These are phyloP conservation scores for Neobulgaria alba DNA, from an alignment of 2,329 filamentous ascomycete species.

Conservation along the genomic window DNA sequence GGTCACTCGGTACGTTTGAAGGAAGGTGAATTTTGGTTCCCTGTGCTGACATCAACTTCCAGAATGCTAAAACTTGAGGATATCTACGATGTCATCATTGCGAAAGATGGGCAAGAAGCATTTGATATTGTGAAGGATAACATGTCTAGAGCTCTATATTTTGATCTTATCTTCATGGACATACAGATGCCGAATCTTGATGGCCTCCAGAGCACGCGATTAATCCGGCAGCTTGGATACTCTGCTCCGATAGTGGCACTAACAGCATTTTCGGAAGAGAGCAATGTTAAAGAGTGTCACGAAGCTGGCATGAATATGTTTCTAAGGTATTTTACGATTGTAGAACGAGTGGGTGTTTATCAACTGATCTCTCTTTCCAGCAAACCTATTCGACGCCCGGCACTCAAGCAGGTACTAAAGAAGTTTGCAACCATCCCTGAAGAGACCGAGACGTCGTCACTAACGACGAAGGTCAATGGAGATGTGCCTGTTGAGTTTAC, in stretches of 20 bases:
- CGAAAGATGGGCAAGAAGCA: slow-evolving; percentile 79
- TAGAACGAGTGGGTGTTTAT: not conserved
- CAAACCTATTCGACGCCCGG: slow-evolving; percentile 70
- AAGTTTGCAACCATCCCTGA: slow-evolving; percentile 77
- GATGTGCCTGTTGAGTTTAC: slow-evolving; percentile 11
- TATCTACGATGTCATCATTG: slow-evolving; percentile 81
- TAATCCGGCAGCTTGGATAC: slow-evolving; percentile 83
- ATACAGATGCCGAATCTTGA: slow-evolving; percentile 92
- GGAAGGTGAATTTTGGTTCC: slow-evolving; percentile 31
- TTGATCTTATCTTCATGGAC: slow-evolving; percentile 93
- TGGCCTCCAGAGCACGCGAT: slow-evolving; percentile 73
- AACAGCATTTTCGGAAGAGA: slow-evolving; percentile 85
- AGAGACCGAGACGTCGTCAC: slow-evolving; percentile 36
- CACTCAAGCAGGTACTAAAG: slow-evolving; percentile 76
- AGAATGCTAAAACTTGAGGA: slow-evolving; percentile 66
- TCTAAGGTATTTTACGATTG: slow-evolving; percentile 33
- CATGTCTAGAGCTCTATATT: slow-evolving; percentile 64
- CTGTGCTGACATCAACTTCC: slow-evolving; percentile 47
- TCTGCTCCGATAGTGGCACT: slow-evolving; percentile 81
- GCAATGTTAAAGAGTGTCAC: slow-evolving; percentile 77
- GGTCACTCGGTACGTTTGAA: slow-evolving; percentile 37
- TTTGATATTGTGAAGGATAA: slow-evolving; percentile 76
- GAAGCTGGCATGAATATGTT: slow-evolving; percentile 92
- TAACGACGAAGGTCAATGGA: slow-evolving; percentile 13
- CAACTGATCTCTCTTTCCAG: slow-evolving; percentile 25